phyloP scores from a whole-genome alignment of 2,329 filamentous ascomycete species.

The Tricladium varicosporioides region DNA sequence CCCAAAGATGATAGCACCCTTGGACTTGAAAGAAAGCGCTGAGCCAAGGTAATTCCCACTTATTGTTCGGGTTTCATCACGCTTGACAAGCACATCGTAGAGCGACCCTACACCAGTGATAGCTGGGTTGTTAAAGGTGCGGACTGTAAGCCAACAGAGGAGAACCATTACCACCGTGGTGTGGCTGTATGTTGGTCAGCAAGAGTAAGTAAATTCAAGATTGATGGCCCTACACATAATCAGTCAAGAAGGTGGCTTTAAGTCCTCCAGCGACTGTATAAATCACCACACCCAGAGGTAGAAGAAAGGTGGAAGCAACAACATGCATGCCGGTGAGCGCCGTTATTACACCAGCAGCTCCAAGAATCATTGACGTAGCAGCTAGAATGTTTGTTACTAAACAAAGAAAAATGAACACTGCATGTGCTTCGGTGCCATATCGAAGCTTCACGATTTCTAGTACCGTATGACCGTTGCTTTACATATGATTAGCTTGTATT shows the following conservation, averaged over 20 bases:
- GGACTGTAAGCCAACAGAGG: constrained; percentile 46
- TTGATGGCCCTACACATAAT: constrained; percentile 37
- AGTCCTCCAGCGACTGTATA: constrained; percentile 76
- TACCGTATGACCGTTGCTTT: constrained; percentile 61
- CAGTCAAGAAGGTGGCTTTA: constrained; percentile 78
- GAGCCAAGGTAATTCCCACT: constrained; percentile 52
- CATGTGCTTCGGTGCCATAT: constrained; percentile 69
- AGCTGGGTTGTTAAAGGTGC: constrained; percentile 45
- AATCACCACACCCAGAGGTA: constrained; percentile 74
- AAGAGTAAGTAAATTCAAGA: neutral
- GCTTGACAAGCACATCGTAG: constrained; percentile 48
- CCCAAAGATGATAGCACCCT: constrained; percentile 48
- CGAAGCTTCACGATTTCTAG: constrained; percentile 77
- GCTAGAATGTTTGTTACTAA: constrained; percentile 81
- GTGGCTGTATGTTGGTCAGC: constrained; percentile 51
- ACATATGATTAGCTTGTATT: neutral
- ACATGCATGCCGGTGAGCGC: constrained; percentile 71
- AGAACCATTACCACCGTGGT: constrained; percentile 54
- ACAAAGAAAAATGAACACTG: constrained; percentile 77
- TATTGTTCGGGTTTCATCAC: constrained; percentile 44
- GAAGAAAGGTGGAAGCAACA: constrained; percentile 73
- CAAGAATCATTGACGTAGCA: constrained; percentile 84
- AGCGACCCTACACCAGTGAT: constrained; percentile 47
- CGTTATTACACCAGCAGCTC: constrained; percentile 70
- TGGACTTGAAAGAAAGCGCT: constrained; percentile 55